These are phyloP conservation scores for Epichloe sibirici DNA, from an alignment of 2,329 filamentous ascomycete genomes.

Conservation along the genomic window DNA sequence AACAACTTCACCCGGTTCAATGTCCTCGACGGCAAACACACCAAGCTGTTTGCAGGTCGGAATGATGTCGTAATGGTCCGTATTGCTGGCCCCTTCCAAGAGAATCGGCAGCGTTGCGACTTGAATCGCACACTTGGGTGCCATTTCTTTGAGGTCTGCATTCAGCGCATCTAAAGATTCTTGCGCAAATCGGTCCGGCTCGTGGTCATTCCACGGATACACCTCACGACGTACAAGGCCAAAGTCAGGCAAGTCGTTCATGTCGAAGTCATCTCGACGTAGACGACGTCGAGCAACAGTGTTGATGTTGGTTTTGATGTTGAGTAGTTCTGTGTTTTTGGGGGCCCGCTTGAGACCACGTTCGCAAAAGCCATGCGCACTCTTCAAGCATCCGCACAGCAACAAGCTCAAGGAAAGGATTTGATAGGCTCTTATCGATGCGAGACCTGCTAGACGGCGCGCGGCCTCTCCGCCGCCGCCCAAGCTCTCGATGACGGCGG, in stretches of 20 bases:
- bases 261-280: constrained; percentile 32
- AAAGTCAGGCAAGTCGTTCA: constrained; percentile 51
- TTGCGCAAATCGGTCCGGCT: constrained; percentile 57
- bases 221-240: constrained; percentile 57
- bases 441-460: constrained; percentile 31
- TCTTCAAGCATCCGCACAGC: constrained; percentile 56
- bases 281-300: constrained; percentile 38
- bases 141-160: constrained; percentile 50
- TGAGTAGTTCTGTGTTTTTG: constrained; percentile 40
- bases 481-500: constrained; percentile 20
- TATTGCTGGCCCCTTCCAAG: constrained; percentile 39
- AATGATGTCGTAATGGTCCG: constrained; percentile 35
- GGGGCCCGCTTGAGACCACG: constrained; percentile 46
- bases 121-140: constrained; percentile 71
- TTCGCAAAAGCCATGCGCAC: constrained; percentile 52
- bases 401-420: constrained; percentile 45
- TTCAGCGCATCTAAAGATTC: constrained; percentile 65
- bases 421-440: constrained; percentile 47
- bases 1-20: constrained; percentile 62
- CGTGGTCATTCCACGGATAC: constrained; percentile 57
- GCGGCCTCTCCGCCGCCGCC: constrained; percentile 22
- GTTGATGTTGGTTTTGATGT: constrained; percentile 41
- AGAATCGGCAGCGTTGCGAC: constrained; percentile 66
- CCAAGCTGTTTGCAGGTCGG: constrained; percentile 67
- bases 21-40: constrained; percentile 75